A percentile compares a stretch with the other conserved stretches of the same genome.
Conservation (phyloP, 108 stramenopile genomes). For the Epipyxis sp. region DNA sequence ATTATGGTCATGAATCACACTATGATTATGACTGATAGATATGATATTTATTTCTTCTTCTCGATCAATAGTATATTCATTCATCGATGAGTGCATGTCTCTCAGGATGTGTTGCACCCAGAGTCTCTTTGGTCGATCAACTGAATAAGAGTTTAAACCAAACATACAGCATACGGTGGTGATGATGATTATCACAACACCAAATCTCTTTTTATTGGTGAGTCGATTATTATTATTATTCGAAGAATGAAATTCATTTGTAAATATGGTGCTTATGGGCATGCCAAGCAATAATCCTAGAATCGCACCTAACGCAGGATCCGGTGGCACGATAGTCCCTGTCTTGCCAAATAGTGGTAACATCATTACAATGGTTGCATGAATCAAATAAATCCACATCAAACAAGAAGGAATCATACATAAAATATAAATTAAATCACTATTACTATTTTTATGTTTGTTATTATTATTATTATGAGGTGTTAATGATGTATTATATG, state of each 20-base stretch:
- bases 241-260: background rate
- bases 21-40: background rate
- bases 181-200: background rate
- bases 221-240: background rate
- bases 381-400: background rate
- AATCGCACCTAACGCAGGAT: conserved; percentile 5
- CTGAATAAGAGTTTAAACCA: background rate
- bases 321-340: conserved; percentile 5
- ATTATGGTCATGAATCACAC: background rate
- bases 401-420: background rate
- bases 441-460: background rate
- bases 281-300: background rate
- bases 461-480: background rate
- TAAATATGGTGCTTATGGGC: background rate
- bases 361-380: conserved; percentile 8
- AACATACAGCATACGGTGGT: background rate
- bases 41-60: too few relatives aligned
- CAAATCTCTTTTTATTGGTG: background rate
- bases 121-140: background rate
- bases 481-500: background rate
- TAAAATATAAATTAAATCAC: background rate
- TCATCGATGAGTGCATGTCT: too few relatives aligned
- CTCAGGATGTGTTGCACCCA: background rate
- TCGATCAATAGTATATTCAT: too few relatives aligned
- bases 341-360: conserved; percentile 15